Percentiles rank a stretch among this genome's conserved stretches.
phyloP scores from a whole-genome alignment of 163 green algal species.

The Scenedesmus sp. region DNA sequence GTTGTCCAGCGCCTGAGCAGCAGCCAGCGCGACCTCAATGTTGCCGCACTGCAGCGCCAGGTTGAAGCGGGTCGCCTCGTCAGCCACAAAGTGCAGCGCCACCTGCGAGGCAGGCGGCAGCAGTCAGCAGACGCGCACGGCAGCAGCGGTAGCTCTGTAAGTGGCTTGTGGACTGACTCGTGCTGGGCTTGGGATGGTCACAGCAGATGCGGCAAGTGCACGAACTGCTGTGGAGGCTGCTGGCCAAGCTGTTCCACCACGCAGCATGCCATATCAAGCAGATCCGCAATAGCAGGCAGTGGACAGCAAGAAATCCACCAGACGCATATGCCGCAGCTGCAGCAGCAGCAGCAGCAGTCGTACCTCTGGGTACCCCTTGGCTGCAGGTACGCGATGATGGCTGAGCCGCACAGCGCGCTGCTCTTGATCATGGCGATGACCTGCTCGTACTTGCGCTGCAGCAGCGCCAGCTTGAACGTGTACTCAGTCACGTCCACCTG shows the following conservation, averaged over 20 bases:
- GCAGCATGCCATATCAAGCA: too few species aligned
- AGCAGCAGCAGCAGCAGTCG: neutral
- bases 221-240: too few species aligned
- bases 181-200: too few species aligned
- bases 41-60: constrained; percentile 97
- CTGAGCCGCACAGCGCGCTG: constrained; percentile 92
- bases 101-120: constrained; percentile 62
- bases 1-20: constrained; percentile 94
- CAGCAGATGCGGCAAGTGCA: neutral
- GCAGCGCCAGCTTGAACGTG: constrained; percentile 99
- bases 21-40: constrained; percentile 96
- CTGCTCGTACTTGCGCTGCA: constrained; percentile 94
- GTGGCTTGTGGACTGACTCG: too few species aligned
- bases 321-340: too few species aligned
- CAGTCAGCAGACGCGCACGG: too few species aligned
- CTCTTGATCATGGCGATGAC: constrained; percentile 95
- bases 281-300: too few species aligned
- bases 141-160: neutral
- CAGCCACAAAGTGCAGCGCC: constrained; percentile 97
- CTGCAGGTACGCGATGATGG: constrained; percentile 99
- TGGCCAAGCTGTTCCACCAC: too few species aligned
- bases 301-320: too few species aligned
- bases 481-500: constrained; percentile 97
- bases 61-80: constrained; percentile 96
- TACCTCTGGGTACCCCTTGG: constrained; percentile 98